These are phyloP conservation scores for Cucumis hystrix DNA, from an alignment of 306 rosid species.

Conservation along the genomic window DNA sequence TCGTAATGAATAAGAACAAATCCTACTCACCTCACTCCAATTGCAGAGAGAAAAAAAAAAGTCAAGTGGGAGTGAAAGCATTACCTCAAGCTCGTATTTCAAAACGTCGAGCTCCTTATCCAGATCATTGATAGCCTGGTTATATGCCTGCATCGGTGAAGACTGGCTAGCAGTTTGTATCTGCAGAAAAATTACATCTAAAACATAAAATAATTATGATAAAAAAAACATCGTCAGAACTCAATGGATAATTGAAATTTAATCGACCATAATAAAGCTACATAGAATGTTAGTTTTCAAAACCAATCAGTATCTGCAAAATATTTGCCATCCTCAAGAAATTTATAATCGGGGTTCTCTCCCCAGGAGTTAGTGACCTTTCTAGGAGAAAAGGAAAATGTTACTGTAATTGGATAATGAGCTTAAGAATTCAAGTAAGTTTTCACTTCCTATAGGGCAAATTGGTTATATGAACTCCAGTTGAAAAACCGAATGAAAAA, in stretches of 20 bases:
- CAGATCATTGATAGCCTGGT: conserved; percentile 83
- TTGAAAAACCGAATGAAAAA: neutral
- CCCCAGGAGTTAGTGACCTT: neutral
- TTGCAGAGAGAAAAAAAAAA: neutral
- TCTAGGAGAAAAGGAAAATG: neutral
- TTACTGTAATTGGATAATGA: neutral
- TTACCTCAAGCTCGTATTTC: conserved; percentile 70
- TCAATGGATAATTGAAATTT: neutral
- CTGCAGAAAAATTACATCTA: conserved; percentile 18
- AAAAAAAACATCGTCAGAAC: neutral
- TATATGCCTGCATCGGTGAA: conserved; percentile 91
- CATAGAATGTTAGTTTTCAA: neutral
- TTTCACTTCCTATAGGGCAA: neutral
- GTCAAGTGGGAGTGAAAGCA: neutral
- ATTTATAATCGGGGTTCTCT: neutral
- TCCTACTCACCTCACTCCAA: neutral
- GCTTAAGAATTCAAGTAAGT: neutral
- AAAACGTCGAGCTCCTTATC: conserved; percentile 72
- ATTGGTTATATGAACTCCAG: neutral
- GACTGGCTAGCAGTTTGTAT: conserved; percentile 92
- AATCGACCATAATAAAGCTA: neutral
- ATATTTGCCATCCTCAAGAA: neutral
- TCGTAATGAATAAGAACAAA: neutral
- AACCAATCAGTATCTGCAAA: neutral
- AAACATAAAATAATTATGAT: neutral